Percentiles rank a stretch among this genome's conserved stretches.
phyloP scores from a whole-genome alignment of 2,329 filamentous ascomycete genomes.

The Pseudocercospora fuligena region DNA sequence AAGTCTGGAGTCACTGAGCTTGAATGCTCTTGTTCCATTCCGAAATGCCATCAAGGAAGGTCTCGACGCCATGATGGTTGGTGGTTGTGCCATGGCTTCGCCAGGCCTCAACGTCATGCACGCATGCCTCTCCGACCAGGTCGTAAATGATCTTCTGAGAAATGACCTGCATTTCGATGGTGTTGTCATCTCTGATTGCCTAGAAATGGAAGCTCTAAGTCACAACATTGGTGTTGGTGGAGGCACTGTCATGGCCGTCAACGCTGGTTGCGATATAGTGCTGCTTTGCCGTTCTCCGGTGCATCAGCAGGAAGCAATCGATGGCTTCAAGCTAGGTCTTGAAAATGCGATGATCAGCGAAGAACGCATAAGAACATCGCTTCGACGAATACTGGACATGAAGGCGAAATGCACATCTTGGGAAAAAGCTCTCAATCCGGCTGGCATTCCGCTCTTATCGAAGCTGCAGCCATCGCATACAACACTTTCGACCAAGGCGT shows the following conservation, averaged over 20 bases:
- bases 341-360: constrained; percentile 88
- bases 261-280: constrained; percentile 91
- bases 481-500: constrained; percentile 79
- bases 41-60: constrained; percentile 86
- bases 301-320: constrained; percentile 89
- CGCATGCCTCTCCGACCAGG: constrained; percentile 88
- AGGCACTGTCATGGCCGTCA: constrained; percentile 95
- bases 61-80: constrained; percentile 93
- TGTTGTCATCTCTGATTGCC: constrained; percentile 90
- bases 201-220: constrained; percentile 95
- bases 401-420: constrained; percentile 88
- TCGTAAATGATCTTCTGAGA: constrained; percentile 87
- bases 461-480: constrained; percentile 83
- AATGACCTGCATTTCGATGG: constrained; percentile 88
- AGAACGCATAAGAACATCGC: constrained; percentile 77
- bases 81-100: constrained; percentile 90
- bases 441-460: constrained; percentile 75
- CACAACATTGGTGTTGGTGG: constrained; percentile 97
- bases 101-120: constrained; percentile 94
- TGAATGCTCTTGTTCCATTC: constrained; percentile 91
- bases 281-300: constrained; percentile 86
- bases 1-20: constrained; percentile 85
- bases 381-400: constrained; percentile 76
- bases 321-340: constrained; percentile 83
- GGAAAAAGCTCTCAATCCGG: constrained; percentile 87